Evolutionary conservation across 192 early-diverging fungal genomes (phyloP).

Genomic region (Coemansia sp.): DNA sequence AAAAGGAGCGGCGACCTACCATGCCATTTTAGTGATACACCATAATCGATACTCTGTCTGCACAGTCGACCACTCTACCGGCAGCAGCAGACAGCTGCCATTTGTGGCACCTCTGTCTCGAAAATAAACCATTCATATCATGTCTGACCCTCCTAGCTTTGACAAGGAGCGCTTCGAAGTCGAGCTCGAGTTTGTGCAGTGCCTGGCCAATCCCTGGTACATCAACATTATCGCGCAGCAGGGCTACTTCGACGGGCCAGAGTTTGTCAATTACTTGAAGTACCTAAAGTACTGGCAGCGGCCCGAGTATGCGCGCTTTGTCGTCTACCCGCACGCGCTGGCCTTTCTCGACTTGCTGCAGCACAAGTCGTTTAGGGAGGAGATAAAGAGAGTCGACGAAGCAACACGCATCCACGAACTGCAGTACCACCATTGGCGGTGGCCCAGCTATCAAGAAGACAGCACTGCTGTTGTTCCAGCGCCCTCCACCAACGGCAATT

Average conservation of each 20-base stretch:
- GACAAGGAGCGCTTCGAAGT: constrained; percentile 72
- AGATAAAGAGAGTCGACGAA: constrained; percentile 68
- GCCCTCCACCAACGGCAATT: not conserved
- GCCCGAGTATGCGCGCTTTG: constrained; percentile 87
- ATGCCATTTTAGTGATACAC: no score
- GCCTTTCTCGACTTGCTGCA: constrained; percentile 86
- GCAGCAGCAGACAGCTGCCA: no score
- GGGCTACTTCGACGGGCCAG: constrained; percentile 77
- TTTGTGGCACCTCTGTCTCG: not conserved
- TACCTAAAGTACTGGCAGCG: constrained; percentile 89
- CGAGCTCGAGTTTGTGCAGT: constrained; percentile 95
- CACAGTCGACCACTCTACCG: no score
- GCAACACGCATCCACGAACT: constrained; percentile 68
- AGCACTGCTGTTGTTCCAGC: not conserved
- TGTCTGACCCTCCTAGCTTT: not conserved
- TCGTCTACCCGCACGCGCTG: constrained; percentile 87
- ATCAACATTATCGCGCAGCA: constrained; percentile 89
- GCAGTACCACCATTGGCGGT: constrained; percentile 33
- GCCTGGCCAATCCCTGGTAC: constrained; percentile 91
- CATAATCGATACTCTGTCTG: no score
- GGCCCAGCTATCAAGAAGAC: constrained; percentile 24
- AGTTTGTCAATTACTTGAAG: constrained; percentile 85
- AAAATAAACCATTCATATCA: not conserved
- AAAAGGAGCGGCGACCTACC: no score
- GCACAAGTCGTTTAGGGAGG: constrained; percentile 73